These are phyloP conservation scores for Leucaena leucocephala DNA, from an alignment of 306 rosid genomes.

Conservation along the genomic window DNA sequence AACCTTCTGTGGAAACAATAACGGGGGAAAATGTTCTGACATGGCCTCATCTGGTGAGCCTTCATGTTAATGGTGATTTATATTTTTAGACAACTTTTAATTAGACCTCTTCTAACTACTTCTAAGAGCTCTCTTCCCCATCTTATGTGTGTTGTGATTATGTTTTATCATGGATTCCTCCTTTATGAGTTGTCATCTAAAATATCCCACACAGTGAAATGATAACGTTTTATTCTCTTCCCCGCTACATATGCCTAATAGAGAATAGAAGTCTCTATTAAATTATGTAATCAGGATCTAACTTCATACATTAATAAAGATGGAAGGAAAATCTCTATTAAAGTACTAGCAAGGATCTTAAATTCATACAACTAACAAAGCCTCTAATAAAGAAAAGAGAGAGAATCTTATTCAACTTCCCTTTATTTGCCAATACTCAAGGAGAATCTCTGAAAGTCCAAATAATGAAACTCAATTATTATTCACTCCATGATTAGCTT, in stretches of 20 bases:
- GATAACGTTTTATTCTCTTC: background rate
- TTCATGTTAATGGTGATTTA: background rate
- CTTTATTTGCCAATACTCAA: too few relatives aligned
- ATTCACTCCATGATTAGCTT: too few relatives aligned
- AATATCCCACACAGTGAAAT: background rate
- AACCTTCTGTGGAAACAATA: conserved; percentile 93
- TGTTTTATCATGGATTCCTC: conserved; percentile 1
- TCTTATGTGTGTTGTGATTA: background rate
- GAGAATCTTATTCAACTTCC: too few relatives aligned
- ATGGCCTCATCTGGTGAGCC: conserved; percentile 95
- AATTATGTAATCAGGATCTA: too few relatives aligned
- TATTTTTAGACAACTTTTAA: background rate
- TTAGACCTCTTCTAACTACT: background rate
- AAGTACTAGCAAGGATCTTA: too few relatives aligned
- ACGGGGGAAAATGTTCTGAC: conserved; percentile 92
- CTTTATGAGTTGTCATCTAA: conserved; percentile 5
- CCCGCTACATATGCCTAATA: background rate
- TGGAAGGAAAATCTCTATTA: too few relatives aligned
- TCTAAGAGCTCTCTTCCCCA: conserved; percentile 4
- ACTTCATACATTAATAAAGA: too few relatives aligned
- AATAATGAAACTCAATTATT: too few relatives aligned
- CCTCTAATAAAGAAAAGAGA: too few relatives aligned
- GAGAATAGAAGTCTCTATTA: too few relatives aligned
- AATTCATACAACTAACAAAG: too few relatives aligned
- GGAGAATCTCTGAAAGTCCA: too few relatives aligned